A percentile compares a stretch with the other conserved stretches of the same genome.
Conservation (phyloP, 257 asterid species). For the Cordia subcordata region DNA sequence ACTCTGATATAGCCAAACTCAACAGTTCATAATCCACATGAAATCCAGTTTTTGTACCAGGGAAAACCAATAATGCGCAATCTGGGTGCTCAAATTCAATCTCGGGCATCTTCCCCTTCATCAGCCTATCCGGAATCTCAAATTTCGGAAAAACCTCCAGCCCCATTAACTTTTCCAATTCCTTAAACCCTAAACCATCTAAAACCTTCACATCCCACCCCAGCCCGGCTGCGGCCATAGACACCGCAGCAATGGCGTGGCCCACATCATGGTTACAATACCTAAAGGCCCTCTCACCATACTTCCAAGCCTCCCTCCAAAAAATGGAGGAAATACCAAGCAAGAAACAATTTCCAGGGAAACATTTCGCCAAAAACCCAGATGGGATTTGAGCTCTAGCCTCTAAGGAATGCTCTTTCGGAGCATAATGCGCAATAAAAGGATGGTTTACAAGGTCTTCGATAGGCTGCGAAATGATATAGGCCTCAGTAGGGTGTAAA, state of each 20-base stretch:
- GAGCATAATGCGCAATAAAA: conserved; percentile 84
- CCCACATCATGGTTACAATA: conserved; percentile 98
- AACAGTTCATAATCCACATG: conserved; percentile 60
- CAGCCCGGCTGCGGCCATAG: conserved; percentile 83
- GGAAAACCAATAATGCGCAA: conserved; percentile 72
- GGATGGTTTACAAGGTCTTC: conserved; percentile 42
- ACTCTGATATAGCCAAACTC: conserved; percentile 27
- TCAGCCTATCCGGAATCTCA: conserved; percentile 52
- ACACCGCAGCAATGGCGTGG: conserved; percentile 83
- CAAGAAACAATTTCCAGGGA: conserved; percentile 59
- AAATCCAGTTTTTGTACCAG: conserved; percentile 36
- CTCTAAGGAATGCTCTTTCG: conserved; percentile 85
- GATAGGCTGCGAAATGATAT: conserved; percentile 57
- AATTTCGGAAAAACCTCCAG: conserved; percentile 39
- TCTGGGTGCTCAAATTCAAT: conserved; percentile 94
- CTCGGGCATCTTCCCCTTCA: conserved; percentile 70
- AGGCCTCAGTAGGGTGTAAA: conserved; percentile 89
- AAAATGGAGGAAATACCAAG: conserved; percentile 78
- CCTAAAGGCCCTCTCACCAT: conserved; percentile 97
- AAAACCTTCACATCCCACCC: conserved; percentile 88
- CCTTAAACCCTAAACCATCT: conserved; percentile 69
- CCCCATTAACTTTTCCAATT: conserved; percentile 71
- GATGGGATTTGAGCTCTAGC: conserved; percentile 56
- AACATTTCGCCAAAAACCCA: conserved; percentile 30
- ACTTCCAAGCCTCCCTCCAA: conserved; percentile 99